Base-by-base conservation (phyloP, 2,329 filamentous ascomycete species). In the Colletotrichum ledebouriae region DNA sequence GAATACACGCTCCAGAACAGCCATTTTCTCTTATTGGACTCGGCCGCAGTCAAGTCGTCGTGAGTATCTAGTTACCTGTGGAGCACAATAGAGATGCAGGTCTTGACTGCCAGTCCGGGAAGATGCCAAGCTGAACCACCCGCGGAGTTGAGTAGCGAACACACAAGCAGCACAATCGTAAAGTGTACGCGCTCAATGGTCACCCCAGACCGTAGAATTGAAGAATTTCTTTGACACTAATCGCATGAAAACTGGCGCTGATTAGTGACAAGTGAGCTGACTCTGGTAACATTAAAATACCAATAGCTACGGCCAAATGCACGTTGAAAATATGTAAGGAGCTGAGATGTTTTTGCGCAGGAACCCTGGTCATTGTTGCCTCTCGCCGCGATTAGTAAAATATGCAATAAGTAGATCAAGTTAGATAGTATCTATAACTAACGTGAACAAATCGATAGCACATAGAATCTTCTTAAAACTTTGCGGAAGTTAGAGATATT, bases 321-420 rank as follows among this genome's bases (percentile, higher is more conserved):
- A 50, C 50, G 39, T 69, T 69, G 50, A 69, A 66, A 11, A 49
- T 13, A 4, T 65, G 56, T 15, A 69, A 46, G 4, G 56, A 50
- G 11, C 12, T 37, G 1, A 3, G 47, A 17, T 13, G 9, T 39
- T 25, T 20, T 11, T 34, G 6, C 37, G 11, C 6, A 6, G 10
- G 33, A 17, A 53, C 42, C 20, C 37, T 22, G n/a, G 6, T 13
- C 20, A 39, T 42, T 39, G 12, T 15, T 34, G 29, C 39, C 15
- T 10, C 59, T 25, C 29, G 56, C 39, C 70, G 11, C 66, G 70
- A 7, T 42, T 77, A 6, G 50, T 73, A 1, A 73, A 76, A 12
- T 75, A 71, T 13, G 25, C 44, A 2, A 57, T 11, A 12, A n/a
- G 42, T 34, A 47, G 20, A 17, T 22, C 50, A 7, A 20, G 29